Evolutionary conservation across 1,139 yeast genomes (phyloP), one percentile per base, ranked within the genome.

Genomic region (Lodderomyces theae): DNA sequence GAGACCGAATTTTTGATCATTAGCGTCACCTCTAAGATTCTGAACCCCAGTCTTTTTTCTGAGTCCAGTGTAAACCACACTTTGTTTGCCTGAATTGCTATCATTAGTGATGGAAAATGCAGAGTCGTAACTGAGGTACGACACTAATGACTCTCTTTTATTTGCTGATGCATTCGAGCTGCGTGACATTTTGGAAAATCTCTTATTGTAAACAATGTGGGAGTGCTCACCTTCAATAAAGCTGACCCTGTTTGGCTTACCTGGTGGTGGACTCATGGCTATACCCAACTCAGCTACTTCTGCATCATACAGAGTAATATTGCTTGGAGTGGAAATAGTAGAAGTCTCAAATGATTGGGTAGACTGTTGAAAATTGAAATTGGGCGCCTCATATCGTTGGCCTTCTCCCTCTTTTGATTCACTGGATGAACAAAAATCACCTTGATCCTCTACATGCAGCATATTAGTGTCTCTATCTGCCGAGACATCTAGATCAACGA

Each of bases 91-190:
- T 17, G 21, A 17, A 21, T 26, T 26, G 0, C 68, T 58, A 2
- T 54, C 59, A 38, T 63, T 58, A 6, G 67, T 58, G 10, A 61
- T 51, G 1, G 81, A 75, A 40, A 74, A 64, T 3, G 75, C 80
- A 1, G 82, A 75, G 52, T 78, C 82, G 47, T 78, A 78, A 45
- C 80, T 75, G 34, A 77, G 46, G 48, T 78, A 78, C 1, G 82
- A 77, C 48, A 70, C 72, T 2, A 57, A 51, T 1, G 81, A 74
- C 34, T 69, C 69, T 41, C 69, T 51, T 42, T 51, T 61, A 42
- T 61, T 52, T 1, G 53, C 48, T 5, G 73, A 64, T 23, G 56
- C 55, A 22, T 44, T 66, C 2, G 51, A 48, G 31, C 19, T 39
- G 35, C 39, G 58, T 47, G 24, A 46, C 23, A 45, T 26, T 2